Conservation (phyloP, 225 moss, liverwort and hornwort species). For the Marchantia polymorpha region DNA sequence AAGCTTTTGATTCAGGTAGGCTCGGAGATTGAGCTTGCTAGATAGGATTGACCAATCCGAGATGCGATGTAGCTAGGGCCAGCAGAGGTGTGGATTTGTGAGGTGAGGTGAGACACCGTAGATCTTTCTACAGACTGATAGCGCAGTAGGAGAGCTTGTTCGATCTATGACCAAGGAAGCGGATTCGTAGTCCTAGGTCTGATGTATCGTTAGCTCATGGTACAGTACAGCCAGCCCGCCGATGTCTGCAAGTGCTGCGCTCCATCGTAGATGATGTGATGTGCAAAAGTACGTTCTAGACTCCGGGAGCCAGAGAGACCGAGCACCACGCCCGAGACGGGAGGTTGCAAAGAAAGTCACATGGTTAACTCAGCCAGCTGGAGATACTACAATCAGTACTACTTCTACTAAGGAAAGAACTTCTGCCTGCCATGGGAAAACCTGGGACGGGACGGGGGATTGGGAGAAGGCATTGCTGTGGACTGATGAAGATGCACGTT, state of each 20-base stretch:
- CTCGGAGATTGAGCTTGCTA: background rate
- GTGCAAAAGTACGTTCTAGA: conserved; percentile 16
- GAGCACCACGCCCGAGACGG: conserved; percentile 26
- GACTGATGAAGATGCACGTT: conserved; percentile 76
- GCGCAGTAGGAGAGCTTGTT: conserved; percentile 1
- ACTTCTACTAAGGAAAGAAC: conserved; percentile 28
- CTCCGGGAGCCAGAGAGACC: conserved; percentile 25
- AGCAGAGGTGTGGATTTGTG: conserved; percentile 16
- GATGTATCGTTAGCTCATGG: conserved; percentile 34
- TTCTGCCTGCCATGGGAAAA: conserved; percentile 33
- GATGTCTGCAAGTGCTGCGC: conserved; percentile 18
- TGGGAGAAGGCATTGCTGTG: conserved; percentile 49
- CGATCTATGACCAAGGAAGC: background rate
- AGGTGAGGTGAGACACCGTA: conserved; percentile 4
- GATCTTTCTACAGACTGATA: conserved; percentile 4
- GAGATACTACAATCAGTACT: conserved; percentile 21
- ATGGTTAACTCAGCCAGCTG: conserved; percentile 17
- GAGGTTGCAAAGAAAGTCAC: conserved; percentile 27
- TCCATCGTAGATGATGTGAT: conserved; percentile 6
- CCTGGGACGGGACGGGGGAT: conserved; percentile 36
- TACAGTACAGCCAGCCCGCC: conserved; percentile 32
- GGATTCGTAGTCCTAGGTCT: conserved; percentile 34
- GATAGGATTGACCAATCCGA: background rate
- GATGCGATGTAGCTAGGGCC: background rate
- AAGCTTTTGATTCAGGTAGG: background rate